Conservation (phyloP, 1,284 basidiomycete species). For the Cutaneotrichosporon sp. region DNA sequence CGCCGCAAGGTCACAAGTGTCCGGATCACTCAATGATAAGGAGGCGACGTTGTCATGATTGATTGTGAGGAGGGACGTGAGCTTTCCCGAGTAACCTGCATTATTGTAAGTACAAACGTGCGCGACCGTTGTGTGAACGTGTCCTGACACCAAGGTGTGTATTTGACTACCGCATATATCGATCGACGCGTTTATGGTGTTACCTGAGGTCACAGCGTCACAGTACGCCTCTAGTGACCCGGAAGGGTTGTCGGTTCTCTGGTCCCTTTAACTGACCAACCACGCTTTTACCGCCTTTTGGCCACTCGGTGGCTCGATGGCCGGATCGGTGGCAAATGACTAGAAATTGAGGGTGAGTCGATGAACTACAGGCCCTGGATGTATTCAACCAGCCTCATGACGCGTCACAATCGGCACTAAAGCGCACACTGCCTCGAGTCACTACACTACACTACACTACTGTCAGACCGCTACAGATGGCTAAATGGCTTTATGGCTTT, state of each 20-base stretch:
- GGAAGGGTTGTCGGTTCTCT: no score
- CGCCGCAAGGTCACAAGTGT: slow-evolving; percentile 17
- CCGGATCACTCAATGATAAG: neutral
- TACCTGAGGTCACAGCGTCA: no score
- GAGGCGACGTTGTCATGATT: neutral
- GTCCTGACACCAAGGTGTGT: neutral
- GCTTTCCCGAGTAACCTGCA: neutral
- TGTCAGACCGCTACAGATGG: no score
- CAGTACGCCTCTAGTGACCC: no score
- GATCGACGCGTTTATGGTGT: no score
- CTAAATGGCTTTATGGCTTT: neutral
- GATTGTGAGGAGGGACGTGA: neutral
- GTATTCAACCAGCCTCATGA: neutral
- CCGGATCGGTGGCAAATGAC: no score
- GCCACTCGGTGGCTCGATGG: slow-evolving; percentile 3
- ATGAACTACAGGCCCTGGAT: neutral
- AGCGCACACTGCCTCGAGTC: neutral
- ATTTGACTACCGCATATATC: neutral
- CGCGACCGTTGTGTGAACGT: neutral
- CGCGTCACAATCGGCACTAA: neutral
- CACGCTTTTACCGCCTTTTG: neutral
- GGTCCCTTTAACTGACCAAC: neutral
- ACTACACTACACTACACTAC: no score
- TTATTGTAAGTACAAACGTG: neutral
- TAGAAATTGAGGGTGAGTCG: neutral